Evolutionary conservation across 805 yeast genomes (phyloP), one percentile per base, ranked within the genome.

Genomic region (Candida adriatica): DNA sequence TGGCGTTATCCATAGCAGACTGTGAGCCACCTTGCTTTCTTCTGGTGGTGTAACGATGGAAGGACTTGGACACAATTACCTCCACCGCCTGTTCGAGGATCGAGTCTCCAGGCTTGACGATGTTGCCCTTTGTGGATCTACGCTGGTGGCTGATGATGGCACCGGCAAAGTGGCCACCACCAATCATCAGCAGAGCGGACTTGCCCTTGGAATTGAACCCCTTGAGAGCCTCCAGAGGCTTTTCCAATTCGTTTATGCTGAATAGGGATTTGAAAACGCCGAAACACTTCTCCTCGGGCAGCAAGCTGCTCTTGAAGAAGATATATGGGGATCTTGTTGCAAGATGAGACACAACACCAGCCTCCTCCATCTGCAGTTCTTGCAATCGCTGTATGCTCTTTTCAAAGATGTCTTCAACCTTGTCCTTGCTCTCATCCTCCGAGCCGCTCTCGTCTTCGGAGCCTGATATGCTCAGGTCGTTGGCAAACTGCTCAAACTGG

Each of bases 141-240:
- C 73, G 79, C 29, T 64, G 64, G 49, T 88, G 96, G 2, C 86
- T 75, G 7, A 92, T 67, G 26, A 92, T 81, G 0, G 96, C 96
- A 13, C 92, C 98, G 0, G 97, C 95, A 63, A 92, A 92, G 59
- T 92, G 96, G 25, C 98, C 98, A 26, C 97, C 96, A 11, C 96
- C 96, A 32, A 92, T 73, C 95, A 92, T 85, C 44, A 92, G 72
- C 9, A 92, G 56, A 1, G 94, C 94, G 5, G 95, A 83, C 27
- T 67, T 66, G 9, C 32, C 32, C 8, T 18, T 16, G n/a, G 19
- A 10, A 9, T 24, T 14, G 28, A 24, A 15, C 19, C 18, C 15
- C 18, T 30, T 18, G 13, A 84, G 43, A 0, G 68, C 50, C n/a
- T 56, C 58, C 6, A 73, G 41, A 0, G 94, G 92, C 4, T 59